A percentile compares a stretch with the other conserved stretches of the same genome.
These are phyloP conservation scores for Plasmodium ovale DNA, from an alignment of 169 alveolate species.

Conservation along the genomic window DNA sequence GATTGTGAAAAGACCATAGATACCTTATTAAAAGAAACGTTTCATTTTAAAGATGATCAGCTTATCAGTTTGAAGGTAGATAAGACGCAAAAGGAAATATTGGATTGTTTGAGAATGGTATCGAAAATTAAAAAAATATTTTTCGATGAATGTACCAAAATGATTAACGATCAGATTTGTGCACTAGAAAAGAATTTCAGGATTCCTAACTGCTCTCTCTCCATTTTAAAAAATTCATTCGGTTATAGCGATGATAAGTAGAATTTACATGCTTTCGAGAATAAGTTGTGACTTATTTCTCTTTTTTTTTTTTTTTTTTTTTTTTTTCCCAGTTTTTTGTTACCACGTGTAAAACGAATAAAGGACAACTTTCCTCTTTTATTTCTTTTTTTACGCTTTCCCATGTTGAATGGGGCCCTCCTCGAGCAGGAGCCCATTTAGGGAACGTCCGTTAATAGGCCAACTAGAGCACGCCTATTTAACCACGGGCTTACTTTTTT, in stretches of 20 bases:
- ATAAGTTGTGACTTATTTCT: neutral
- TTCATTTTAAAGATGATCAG: constrained; percentile 44
- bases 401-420: no score
- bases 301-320: constrained; percentile 13
- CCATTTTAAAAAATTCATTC: constrained; percentile 39
- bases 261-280: neutral
- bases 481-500: no score
- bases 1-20: constrained; percentile 17
- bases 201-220: constrained; percentile 57
- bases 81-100: constrained; percentile 62
- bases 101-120: constrained; percentile 59
- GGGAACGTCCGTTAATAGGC: no score
- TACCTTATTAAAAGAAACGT: constrained; percentile 33
- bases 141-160: constrained; percentile 73
- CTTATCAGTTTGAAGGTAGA: constrained; percentile 5
- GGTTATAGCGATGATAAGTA: constrained; percentile 23
- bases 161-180: constrained; percentile 68
- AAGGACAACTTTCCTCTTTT: no score
- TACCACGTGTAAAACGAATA: no score
- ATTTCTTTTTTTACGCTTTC: no score
- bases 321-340: neutral
- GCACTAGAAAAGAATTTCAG: constrained; percentile 55
- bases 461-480: no score
- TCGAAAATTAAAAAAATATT: constrained; percentile 60
- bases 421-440: no score